A percentile compares a stretch with the other conserved stretches of the same genome.
These are phyloP conservation scores for Fimicolochytrium jonesii DNA, from an alignment of 192 early-diverging fungal species.

Conservation along the genomic window DNA sequence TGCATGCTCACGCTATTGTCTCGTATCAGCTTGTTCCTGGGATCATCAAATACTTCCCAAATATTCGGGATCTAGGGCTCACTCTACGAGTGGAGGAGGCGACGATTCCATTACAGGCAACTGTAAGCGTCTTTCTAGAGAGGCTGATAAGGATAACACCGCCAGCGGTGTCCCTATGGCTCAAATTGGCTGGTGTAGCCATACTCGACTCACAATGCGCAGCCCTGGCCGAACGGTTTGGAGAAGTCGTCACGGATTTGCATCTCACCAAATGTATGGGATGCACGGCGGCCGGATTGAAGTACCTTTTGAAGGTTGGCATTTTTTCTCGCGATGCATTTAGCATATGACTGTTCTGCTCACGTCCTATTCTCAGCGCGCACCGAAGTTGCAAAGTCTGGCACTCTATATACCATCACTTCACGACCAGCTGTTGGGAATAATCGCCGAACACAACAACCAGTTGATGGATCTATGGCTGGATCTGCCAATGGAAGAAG, in stretches of 20 bases:
- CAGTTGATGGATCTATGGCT: conserved; percentile 26
- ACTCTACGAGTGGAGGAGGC: conserved; percentile 19
- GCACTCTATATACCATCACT: conserved; percentile 23
- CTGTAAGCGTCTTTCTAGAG: conserved; percentile 22
- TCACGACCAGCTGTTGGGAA: conserved; percentile 17
- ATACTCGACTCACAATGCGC: conserved; percentile 24
- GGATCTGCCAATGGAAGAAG: conserved; percentile 25
- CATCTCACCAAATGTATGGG: conserved; percentile 29
- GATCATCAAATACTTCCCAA: conserved; percentile 23
- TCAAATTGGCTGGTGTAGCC: conserved; percentile 23
- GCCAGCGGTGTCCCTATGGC: conserved; percentile 4
- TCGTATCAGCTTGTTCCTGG: conserved; percentile 14
- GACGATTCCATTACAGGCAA: conserved; percentile 12
- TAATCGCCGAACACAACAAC: conserved; percentile 21
- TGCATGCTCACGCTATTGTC: too few species aligned
- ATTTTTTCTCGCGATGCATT: too few species aligned
- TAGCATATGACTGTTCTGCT: too few species aligned
- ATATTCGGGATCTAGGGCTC: conserved; percentile 14
- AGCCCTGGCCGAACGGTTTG: conserved; percentile 16
- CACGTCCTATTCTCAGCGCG: not conserved
- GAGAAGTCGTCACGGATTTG: conserved; percentile 12
- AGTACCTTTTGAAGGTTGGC: conserved; percentile 11
- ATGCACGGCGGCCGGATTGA: conserved; percentile 10
- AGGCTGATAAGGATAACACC: conserved; percentile 11
- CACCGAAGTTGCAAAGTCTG: conserved; percentile 15